Base-by-base conservation (phyloP, 139 green algal species). In the Ostreobium quekettii region DNA sequence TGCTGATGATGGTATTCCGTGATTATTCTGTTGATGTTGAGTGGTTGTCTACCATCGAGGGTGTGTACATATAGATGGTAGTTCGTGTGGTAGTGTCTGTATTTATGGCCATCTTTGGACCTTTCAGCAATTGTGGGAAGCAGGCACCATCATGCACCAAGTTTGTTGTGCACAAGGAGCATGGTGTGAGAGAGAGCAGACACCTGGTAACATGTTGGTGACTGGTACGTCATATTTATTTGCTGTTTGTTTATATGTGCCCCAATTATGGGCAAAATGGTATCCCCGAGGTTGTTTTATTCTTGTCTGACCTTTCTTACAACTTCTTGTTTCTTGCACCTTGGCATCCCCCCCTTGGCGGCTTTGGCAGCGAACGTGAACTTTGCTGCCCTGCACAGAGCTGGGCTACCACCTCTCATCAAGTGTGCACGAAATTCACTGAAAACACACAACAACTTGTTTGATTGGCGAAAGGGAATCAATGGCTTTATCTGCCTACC, bases 401-500 rank as follows among this genome's bases (percentile, higher is more conserved):
- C 42, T 6, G 60, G 48, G 6, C 60, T 74, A 29, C 30, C 47
- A 53, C 11, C 42, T 53, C 19, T 53, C 11, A 11, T 11, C 42
- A 53, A 53, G 42, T 26, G 11, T 53, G 11, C 19, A 11, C 19
- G 11, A 19, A 19, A 53, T 53, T 11, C 42, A 53, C 19, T 11
- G 19, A 53, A 53, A 53, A 53, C 15, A 53, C 11, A 53, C 19
- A 53, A 53, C 36, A 74, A 86, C 48, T 66, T 78, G 57, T 64
- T 76, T 2, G 49, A 35, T 2, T 22, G 58, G n/a, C 61, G 66
- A 19, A 29, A 85, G 11, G 82, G 84, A 38, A 87, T 96, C 77
- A 82, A 79, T 46, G 91, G 91, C 31, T 75, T 76, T 46, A 71
- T 97, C 30, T 28, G 80, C 24, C 65, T 87, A n/a, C 76, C 77